These are phyloP conservation scores for Pestalotiopsis sp. DNA, from an alignment of 2,329 filamentous ascomycete species.

Conservation along the genomic window DNA sequence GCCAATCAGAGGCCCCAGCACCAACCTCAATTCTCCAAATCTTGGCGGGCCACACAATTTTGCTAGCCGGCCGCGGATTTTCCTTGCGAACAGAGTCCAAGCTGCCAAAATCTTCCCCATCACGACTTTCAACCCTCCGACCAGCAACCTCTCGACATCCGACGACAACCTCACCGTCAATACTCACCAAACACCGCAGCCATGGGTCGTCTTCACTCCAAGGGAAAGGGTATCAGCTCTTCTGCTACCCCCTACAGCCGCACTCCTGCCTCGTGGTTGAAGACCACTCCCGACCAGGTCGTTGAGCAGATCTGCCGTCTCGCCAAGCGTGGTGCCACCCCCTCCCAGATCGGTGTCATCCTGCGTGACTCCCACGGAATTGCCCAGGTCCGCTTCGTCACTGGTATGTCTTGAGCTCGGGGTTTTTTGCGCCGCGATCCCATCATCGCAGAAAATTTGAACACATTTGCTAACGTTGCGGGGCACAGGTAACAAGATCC, in stretches of 20 bases:
- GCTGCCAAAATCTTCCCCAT: constrained; percentile 17
- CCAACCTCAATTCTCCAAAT: constrained; percentile 6
- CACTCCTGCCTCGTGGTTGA: constrained; percentile 90
- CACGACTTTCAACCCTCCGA: constrained; percentile 21
- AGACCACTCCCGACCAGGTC: constrained; percentile 97
- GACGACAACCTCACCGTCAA: constrained; percentile 18
- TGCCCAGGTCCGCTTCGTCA: constrained; percentile 96
- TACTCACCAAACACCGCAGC: constrained; percentile 46
- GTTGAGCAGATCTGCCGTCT: constrained; percentile 99
- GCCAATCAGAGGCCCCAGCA: constrained; percentile 2
- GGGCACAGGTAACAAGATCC: constrained; percentile 93
- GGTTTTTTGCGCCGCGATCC: neutral
- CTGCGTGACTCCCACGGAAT: constrained; percentile 98
- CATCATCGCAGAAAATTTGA: neutral
- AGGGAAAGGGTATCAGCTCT: constrained; percentile 98
- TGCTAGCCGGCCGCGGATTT: neutral
- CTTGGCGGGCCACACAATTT: constrained; percentile 11
- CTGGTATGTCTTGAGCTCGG: constrained; percentile 54
- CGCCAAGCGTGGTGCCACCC: constrained; percentile 97
- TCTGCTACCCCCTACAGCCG: constrained; percentile 97
- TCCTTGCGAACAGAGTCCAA: constrained; percentile 12
- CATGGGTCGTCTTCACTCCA: constrained; percentile 98
- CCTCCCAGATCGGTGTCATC: constrained; percentile 98
- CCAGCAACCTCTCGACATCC: constrained; percentile 11
- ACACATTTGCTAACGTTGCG: constrained; percentile 37